Base-by-base conservation (phyloP, 2,329 filamentous ascomycete species). In the Ilyonectria robusta region DNA sequence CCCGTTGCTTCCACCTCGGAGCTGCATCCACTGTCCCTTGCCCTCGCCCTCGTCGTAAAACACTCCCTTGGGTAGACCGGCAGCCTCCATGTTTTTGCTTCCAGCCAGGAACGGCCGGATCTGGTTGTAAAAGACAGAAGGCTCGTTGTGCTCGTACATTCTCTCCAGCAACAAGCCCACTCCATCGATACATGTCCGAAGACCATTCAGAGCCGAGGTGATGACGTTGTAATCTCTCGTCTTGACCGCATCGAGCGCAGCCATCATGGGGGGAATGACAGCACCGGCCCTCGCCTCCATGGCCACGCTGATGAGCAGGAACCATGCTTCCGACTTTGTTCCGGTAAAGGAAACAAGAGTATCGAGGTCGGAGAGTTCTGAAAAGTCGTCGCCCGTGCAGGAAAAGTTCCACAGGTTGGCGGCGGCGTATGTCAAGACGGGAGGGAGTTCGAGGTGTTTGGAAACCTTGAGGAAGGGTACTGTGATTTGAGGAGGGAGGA, bases 301-400 rank as follows among this genome's bases (percentile, higher is more conserved):
- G 19, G 95, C 94, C 1, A 96, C 92, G 1, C 94, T 97, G 67
- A 98, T 87, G 42, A 96, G 85, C 73, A 95, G 95, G 82, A 98
- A 98, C 95, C 95, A 98, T 74, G 94, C 94, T 81, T 98, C 95
- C 72, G 97, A 94, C 57, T 92, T 82, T 8, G 94, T 96, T 29
- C 94, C 95, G 5, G 94, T 98, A 76, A 97, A 96, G 13, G 95
- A 97, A 76, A 92, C 88, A 10, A 95, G 85, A 0, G 91, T 92
- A 21, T 87, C 84, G 11, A 98, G 84, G 57, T 92, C 90, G 65
- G 93, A 88, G 10, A 95, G 83, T 64, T 89, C 84, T 70, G 91
- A 88, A 31, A 92, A 88, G 56, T 90, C 86, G 1, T 73, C 50
- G 2, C 80, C 78, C 0, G 72, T 68, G 44, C 92, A 89, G 68